Conservation (phyloP, 2,329 filamentous ascomycete species). For the Boeremia exigua region DNA sequence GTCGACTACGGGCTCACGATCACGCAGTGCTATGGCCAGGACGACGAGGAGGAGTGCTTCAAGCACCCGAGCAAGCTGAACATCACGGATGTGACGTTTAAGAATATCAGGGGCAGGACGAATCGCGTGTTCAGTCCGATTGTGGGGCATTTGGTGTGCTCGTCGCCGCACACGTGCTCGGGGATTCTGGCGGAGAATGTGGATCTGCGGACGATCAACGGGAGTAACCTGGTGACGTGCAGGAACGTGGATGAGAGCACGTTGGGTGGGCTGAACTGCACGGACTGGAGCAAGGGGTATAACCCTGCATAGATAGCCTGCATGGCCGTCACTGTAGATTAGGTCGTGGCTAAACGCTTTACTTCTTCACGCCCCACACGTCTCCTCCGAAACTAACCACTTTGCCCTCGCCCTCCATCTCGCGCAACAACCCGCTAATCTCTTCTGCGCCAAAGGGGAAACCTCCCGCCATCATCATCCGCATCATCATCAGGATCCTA, state of each 20-base stretch:
- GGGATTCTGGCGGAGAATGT: slow-evolving; percentile 21
- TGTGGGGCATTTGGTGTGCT: slow-evolving; percentile 18
- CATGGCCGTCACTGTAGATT: neutral
- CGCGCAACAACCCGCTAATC: slow-evolving; percentile 76
- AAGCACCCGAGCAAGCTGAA: slow-evolving; percentile 20
- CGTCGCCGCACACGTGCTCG: slow-evolving; percentile 15
- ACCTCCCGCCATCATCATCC: slow-evolving; percentile 85
- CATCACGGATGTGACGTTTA: slow-evolving; percentile 15
- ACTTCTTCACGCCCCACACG: slow-evolving; percentile 37
- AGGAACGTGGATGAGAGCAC: slow-evolving; percentile 17
- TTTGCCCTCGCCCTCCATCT: slow-evolving; percentile 63
- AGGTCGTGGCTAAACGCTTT: no score
- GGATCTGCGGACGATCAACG: slow-evolving; percentile 22
- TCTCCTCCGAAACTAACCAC: slow-evolving; percentile 40
- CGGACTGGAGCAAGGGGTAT: slow-evolving; percentile 18
- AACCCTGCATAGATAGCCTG: slow-evolving; percentile 5
- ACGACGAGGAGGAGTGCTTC: slow-evolving; percentile 26
- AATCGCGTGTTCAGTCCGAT: slow-evolving; percentile 18
- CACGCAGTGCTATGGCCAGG: slow-evolving; percentile 67
- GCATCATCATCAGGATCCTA: slow-evolving; percentile 92
- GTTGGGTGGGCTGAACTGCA: slow-evolving; percentile 18
- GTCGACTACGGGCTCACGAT: slow-evolving; percentile 68
- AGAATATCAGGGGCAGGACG: slow-evolving; percentile 10
- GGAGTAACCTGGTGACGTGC: slow-evolving; percentile 21
- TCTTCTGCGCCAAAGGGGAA: slow-evolving; percentile 92